A percentile compares a stretch with the other conserved stretches of the same genome.
Conservation (phyloP, 176 grass and related monocot genomes). For the Oryza longistaminata region DNA sequence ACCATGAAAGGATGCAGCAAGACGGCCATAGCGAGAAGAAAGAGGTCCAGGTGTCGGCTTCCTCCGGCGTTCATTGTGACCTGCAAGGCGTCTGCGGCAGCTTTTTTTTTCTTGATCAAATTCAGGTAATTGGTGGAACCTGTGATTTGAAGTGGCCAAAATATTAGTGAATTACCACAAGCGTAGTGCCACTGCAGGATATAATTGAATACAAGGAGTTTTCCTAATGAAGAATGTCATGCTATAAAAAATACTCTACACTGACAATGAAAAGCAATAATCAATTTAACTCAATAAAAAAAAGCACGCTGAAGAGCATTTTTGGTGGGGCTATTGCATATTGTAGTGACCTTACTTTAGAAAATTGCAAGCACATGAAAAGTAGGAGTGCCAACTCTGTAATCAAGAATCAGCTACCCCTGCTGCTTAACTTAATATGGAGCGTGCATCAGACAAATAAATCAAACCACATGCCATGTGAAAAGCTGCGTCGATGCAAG, state of each 20-base stretch:
- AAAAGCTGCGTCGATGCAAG: constrained; percentile 42
- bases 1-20: constrained; percentile 71
- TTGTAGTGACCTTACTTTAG: background rate
- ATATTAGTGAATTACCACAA: background rate
- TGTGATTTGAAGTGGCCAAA: constrained; percentile 25
- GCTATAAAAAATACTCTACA: background rate
- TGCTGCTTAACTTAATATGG: constrained; percentile 27
- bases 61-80: constrained; percentile 80
- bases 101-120: constrained; percentile 94
- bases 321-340: background rate
- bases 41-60: constrained; percentile 64
- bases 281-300: constrained; percentile 4
- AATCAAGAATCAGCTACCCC: constrained; percentile 39
- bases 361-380: constrained; percentile 41
- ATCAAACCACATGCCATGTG: constrained; percentile 43
- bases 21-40: constrained; percentile 56
- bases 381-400: constrained; percentile 29
- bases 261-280: background rate
- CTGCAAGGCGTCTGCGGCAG: constrained; percentile 74
- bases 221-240: background rate
- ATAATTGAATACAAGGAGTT: background rate
- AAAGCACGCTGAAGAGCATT: background rate
- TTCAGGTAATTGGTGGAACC: constrained; percentile 85
- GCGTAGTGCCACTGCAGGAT: background rate
- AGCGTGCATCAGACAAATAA: constrained; percentile 25